Evolutionary conservation across 768 basidiomycete species (phyloP), one percentile per base, ranked within the genome.

Genomic region (Epithele typhae): DNA sequence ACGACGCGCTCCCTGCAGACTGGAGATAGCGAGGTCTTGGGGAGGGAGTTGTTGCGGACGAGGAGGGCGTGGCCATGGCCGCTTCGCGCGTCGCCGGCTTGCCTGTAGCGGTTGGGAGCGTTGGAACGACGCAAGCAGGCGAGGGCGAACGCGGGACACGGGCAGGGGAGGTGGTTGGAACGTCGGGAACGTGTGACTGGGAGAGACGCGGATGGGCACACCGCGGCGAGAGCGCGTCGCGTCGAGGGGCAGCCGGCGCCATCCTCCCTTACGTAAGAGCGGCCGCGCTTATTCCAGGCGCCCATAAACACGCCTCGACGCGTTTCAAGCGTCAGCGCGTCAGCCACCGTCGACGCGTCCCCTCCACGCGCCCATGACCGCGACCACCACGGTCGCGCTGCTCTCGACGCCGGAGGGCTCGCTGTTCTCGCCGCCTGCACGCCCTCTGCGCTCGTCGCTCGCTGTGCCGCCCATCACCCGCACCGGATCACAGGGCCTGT

Each of bases 41-140:
- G 40, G 88, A 91, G 59, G 84, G 81, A 48, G 87, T 88, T 62
- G 88, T 90, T 58, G 84, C 76, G 52, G 87, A 86, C 57, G 86
- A 89, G 51, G 84, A 79, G 47, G 88, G 84, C 32, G 87, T 83
- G 59, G 85, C 81, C 87, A 89, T 90, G 39, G 49, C 40, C 40
- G 42, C 21, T 23, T 30, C 32, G 37, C 40, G 50, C 38, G 52
- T 47, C 49, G 48, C 41, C 48, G 46, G 22, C 19, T 46, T 21
- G 39, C 14, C n/a, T 18, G 37, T 14, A 19, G 32, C 22, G 24
- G 53, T 48, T 34, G 37, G 19, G 45, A 38, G 19, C 15, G 19
- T 17, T 23, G 40, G 30, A 15, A 32, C 30, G 30, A 32, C 30
- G 30, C 30, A 32, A n/a, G n/a, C n/a, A n/a, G n/a, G n/a, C n/a